Conservation (phyloP, 352 stramenopile species). For the Aphanomyces astaci region DNA sequence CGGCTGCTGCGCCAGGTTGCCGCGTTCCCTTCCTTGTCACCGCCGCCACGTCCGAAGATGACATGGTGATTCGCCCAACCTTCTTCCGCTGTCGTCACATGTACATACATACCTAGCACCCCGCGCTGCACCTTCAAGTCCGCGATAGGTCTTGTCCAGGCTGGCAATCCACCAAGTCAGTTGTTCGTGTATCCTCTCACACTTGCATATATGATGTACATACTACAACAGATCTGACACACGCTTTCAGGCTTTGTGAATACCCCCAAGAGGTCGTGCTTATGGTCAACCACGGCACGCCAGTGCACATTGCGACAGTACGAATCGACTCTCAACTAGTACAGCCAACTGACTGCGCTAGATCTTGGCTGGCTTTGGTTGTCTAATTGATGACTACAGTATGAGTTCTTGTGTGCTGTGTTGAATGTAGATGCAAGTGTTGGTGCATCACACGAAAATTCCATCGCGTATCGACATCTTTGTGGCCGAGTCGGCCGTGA, state of each 20-base stretch:
- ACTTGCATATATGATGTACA: neutral
- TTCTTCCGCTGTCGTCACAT: neutral
- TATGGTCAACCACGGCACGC: slow-evolving; percentile 30
- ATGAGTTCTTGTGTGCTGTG: no score
- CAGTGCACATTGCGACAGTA: slow-evolving; percentile 25
- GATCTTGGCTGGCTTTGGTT: no score
- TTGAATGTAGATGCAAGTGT: slow-evolving; percentile 33
- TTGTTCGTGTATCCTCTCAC: no score
- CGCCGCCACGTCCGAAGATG: slow-evolving; percentile 11
- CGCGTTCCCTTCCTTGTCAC: slow-evolving; percentile 17
- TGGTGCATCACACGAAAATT: slow-evolving; percentile 39
- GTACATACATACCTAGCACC: neutral
- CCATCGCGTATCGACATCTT: slow-evolving; percentile 45
- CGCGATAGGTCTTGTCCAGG: neutral
- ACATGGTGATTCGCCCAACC: neutral
- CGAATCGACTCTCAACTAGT: no score
- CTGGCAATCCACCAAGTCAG: slow-evolving; percentile 15
- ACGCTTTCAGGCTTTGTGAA: slow-evolving; percentile 55
- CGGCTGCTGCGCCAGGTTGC: neutral
- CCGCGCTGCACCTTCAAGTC: neutral
- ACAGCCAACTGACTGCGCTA: no score
- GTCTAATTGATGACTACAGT: no score
- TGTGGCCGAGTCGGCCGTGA: slow-evolving; percentile 14
- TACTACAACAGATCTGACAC: no score
- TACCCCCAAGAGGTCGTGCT: slow-evolving; percentile 54